Percentiles rank a stretch among this genome's conserved stretches.
Conservation (phyloP, 2,329 filamentous ascomycete genomes). For the Cytospora schulzeri region DNA sequence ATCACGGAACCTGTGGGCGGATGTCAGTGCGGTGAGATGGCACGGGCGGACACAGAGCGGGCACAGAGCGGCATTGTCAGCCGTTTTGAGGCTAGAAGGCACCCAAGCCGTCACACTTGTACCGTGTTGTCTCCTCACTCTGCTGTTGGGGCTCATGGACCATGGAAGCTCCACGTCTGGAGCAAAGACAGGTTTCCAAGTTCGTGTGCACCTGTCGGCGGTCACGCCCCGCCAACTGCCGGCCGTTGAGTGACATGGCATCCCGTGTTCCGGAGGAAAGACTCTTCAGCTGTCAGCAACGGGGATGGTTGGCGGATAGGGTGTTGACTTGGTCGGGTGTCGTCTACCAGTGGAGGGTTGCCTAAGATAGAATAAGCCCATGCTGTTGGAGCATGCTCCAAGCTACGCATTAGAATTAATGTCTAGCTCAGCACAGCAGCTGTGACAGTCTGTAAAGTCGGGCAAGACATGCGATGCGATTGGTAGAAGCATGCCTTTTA, state of each 20-base stretch:
- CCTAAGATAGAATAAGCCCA: background rate
- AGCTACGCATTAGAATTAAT: background rate
- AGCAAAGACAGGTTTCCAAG: background rate
- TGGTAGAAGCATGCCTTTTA: background rate
- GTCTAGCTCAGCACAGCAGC: conserved; percentile 4
- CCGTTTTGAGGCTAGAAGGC: background rate
- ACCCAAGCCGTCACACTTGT: background rate
- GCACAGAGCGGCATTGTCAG: background rate
- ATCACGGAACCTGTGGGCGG: conserved; percentile 15
- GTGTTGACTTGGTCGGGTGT: background rate
- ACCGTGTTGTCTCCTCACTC: background rate
- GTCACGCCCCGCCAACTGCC: background rate
- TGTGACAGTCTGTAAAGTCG: background rate
- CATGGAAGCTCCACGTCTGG: background rate
- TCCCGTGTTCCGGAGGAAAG: background rate
- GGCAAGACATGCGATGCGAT: background rate
- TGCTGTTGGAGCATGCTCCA: background rate
- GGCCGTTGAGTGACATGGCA: background rate
- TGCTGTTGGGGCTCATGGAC: background rate
- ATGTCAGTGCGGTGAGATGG: background rate
- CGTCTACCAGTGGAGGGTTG: background rate
- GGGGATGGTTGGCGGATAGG: conserved; percentile 7
- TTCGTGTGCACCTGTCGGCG: background rate
- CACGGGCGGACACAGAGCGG: background rate
- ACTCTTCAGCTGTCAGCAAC: background rate